Base-by-base conservation (phyloP, 2,329 filamentous ascomycete genomes). In the Eutypella sp. region DNA sequence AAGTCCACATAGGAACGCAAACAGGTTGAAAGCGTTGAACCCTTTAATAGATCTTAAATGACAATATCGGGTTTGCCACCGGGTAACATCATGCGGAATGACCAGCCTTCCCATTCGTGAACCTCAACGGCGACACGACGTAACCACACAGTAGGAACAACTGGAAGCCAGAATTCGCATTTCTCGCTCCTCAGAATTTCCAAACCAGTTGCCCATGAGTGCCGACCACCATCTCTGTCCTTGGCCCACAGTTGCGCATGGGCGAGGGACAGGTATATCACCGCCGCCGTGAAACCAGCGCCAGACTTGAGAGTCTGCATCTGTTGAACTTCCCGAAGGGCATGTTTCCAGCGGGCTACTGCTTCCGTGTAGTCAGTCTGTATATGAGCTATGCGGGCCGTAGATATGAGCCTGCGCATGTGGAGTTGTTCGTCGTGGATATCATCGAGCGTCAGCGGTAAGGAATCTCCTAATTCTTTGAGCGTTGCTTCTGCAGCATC, bases 11-110 rank as follows among this genome's bases (percentile, higher is more conserved):
- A n/a, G n/a, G n/a, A n/a, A n/a, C n/a, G n/a, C n/a, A n/a, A n/a
- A n/a, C n/a, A n/a, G n/a, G n/a, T n/a, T n/a, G n/a, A n/a, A n/a
- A n/a, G n/a, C n/a, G n/a, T n/a, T n/a, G n/a, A n/a, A n/a, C n/a
- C n/a, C n/a, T n/a, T n/a, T n/a, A n/a, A n/a, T n/a, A n/a, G n/a
- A n/a, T n/a, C n/a, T n/a, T 29, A 13, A 33, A 33, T 6, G 13
- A 33, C 5, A 33, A 33, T 15, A 15, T 33, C 29, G 4, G 29
- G 29, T n/a, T 15, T 33, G 29, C 60, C 62, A 0, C 57, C 57
- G 0, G 62, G 63, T n/a, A 63, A 45, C 57, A 63, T 65, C 27
- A 65, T 61, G 0, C 59, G 51, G n/a, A 66, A 53, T 1, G 56
- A 52, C 63, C 63, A 66, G 0, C 57, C 58, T 19, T 59, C 53